A percentile compares a stretch with the other conserved stretches of the same genome.
Conservation (phyloP, 2,329 filamentous ascomycete genomes). For the Aspergillaceae sp. region DNA sequence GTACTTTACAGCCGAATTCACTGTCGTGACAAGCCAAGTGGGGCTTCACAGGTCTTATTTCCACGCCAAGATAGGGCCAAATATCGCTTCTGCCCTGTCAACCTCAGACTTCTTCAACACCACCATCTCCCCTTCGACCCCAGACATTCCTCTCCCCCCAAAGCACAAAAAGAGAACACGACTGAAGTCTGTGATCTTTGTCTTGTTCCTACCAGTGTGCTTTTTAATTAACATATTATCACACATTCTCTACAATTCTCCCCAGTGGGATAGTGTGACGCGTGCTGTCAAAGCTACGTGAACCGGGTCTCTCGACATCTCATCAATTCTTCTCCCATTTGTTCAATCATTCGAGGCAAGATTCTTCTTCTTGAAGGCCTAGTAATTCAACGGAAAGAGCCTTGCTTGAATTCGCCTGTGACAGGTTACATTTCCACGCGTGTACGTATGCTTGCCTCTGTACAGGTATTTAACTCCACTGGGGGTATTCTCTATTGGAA, state of each 20-base stretch:
- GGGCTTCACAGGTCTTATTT: constrained; percentile 13
- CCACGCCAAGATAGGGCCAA: constrained; percentile 36
- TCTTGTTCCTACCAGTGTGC: neutral
- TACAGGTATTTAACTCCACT: constrained; percentile 19
- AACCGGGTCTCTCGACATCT: constrained; percentile 18
- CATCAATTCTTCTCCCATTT: constrained; percentile 10
- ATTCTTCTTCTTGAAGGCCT: constrained; percentile 6
- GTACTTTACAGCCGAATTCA: no score
- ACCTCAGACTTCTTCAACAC: constrained; percentile 8
- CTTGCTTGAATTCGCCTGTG: constrained; percentile 14
- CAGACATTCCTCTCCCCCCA: constrained; percentile 12
- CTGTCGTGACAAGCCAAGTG: no score
- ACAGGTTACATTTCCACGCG: constrained; percentile 26
- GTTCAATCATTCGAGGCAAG: constrained; percentile 8
- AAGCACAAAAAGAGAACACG: neutral
- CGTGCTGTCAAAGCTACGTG: constrained; percentile 13
- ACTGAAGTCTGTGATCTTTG: neutral
- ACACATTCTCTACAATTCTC: neutral
- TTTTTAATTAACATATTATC: neutral
- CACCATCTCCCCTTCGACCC: constrained; percentile 18
- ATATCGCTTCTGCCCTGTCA: constrained; percentile 33
- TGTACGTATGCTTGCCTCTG: constrained; percentile 25
- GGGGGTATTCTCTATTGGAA: constrained; percentile 22
- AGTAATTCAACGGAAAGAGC: constrained; percentile 4
- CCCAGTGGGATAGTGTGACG: neutral